These are phyloP conservation scores for Crucihimalaya himalaica DNA, from an alignment of 345 rosid species.

Conservation along the genomic window DNA sequence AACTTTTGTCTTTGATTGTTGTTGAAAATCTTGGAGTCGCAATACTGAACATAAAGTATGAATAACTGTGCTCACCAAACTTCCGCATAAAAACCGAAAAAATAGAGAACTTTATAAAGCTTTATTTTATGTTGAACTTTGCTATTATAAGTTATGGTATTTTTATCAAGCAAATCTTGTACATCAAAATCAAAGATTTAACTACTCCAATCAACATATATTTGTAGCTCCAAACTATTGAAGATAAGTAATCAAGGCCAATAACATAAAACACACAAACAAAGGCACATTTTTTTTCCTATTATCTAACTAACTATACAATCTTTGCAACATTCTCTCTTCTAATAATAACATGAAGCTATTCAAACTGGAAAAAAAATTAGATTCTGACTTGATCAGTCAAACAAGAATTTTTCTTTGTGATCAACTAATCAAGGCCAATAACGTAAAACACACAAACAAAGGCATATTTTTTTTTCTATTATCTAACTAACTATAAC, in stretches of 20 bases:
- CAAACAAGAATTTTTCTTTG: not conserved
- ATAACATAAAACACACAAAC: not conserved
- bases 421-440: too few relatives aligned
- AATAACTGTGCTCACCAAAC: too few relatives aligned
- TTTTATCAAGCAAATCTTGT: constrained; percentile 9
- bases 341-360: too few relatives aligned
- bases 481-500: too few relatives aligned
- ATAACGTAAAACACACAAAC: too few relatives aligned
- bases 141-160: constrained; percentile 1
- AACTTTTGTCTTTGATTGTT: constrained; percentile 3
- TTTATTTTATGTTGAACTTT: constrained; percentile 9
- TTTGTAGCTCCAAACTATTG: not conserved
- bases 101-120: not conserved
- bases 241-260: not conserved
- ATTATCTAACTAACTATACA: not conserved
- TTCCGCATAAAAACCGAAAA: not conserved
- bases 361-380: too few relatives aligned
- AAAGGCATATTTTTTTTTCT: too few relatives aligned
- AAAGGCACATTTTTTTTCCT: too few relatives aligned
- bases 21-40: constrained; percentile 15
- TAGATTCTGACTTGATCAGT: too few relatives aligned
- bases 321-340: not conserved
- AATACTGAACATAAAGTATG: too few relatives aligned
- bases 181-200: not conserved
- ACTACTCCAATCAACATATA: not conserved